These are phyloP conservation scores for Penicillium glabrum DNA, from an alignment of 2,329 filamentous ascomycete species.

Conservation along the genomic window DNA sequence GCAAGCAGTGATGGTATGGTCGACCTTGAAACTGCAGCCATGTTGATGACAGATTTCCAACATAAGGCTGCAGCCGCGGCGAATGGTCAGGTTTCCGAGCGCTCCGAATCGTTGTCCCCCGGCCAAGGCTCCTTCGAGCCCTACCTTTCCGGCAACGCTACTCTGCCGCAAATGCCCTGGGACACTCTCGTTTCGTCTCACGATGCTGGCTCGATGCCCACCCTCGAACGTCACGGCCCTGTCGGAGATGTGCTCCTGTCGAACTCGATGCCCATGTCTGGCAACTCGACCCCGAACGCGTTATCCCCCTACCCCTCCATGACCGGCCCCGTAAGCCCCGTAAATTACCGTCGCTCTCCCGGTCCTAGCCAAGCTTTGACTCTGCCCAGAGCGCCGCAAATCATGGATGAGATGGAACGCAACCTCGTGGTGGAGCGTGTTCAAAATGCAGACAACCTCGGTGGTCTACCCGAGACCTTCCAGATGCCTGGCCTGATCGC, in stretches of 20 bases:
- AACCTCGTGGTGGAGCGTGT: conserved; percentile 84
- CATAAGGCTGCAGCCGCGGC: conserved; percentile 81
- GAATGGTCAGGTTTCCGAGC: conserved; percentile 52
- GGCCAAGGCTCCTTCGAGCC: conserved; percentile 68
- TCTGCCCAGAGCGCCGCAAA: conserved; percentile 72
- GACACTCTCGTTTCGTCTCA: conserved; percentile 77
- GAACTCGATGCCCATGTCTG: conserved; percentile 68
- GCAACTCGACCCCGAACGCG: conserved; percentile 68
- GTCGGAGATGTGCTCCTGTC: conserved; percentile 66
- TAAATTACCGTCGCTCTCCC: conserved; percentile 69
- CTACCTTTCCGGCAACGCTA: conserved; percentile 76
- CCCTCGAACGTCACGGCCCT: conserved; percentile 63
- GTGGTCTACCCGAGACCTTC: conserved; percentile 83
- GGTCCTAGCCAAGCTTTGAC: conserved; percentile 65
- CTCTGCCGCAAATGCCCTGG: conserved; percentile 86
- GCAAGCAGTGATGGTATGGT: conserved; percentile 86
- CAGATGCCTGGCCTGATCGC: conserved; percentile 77
- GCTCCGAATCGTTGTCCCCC: conserved; percentile 65
- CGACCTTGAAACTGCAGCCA: conserved; percentile 94
- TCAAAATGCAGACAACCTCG: conserved; percentile 74
- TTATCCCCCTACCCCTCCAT: conserved; percentile 71
- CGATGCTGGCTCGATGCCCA: conserved; percentile 61
- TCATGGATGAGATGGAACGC: conserved; percentile 81
- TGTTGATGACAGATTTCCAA: conserved; percentile 97
- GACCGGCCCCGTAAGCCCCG: conserved; percentile 66